A percentile compares a stretch with the other conserved stretches of the same genome.
phyloP scores from a whole-genome alignment of 257 asterid species.

The Rubia yunnanensis region DNA sequence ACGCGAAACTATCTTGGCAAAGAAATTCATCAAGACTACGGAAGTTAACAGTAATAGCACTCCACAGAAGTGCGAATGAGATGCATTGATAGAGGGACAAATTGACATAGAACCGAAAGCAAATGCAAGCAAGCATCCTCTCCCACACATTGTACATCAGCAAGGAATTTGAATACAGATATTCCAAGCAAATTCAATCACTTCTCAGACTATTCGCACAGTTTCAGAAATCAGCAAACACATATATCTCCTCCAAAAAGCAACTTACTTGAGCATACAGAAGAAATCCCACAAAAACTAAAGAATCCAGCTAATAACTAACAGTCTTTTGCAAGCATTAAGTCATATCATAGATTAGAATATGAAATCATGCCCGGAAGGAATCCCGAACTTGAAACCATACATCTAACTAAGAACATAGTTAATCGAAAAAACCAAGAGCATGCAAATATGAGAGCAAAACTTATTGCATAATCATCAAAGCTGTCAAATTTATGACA shows the following conservation, averaged over 20 bases:
- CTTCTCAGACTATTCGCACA: not conserved
- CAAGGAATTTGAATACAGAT: not conserved
- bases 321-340: not conserved
- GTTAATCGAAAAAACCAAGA: not conserved
- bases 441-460: not conserved
- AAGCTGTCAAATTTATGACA: conserved; percentile 16
- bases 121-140: too few relatives aligned
- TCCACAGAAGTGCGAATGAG: not conserved
- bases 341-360: not conserved
- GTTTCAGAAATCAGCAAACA: not conserved
- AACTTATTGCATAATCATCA: conserved; percentile 25
- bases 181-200: not conserved
- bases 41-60: not conserved
- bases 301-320: not conserved
- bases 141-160: not conserved
- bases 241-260: not conserved
- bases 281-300: not conserved
- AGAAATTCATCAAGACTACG: not conserved
- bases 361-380: not conserved
- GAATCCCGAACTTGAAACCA: not conserved
- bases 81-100: too few relatives aligned
- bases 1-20: not conserved
- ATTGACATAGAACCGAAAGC: too few relatives aligned
- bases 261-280: not conserved
- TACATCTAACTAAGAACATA: not conserved